phyloP scores from a whole-genome alignment of 768 basidiomycete species.

The Amanita jacksonii region DNA sequence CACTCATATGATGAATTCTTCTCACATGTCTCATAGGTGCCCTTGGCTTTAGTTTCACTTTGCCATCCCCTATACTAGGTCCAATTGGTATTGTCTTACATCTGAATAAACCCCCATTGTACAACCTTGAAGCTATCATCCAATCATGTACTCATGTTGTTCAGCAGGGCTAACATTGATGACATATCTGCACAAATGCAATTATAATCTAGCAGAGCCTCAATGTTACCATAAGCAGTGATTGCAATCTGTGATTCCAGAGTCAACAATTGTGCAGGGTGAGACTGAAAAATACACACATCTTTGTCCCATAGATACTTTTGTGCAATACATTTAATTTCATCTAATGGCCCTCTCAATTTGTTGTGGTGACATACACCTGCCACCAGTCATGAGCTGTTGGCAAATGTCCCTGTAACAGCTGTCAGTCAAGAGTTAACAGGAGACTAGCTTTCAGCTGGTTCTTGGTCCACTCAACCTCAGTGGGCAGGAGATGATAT shows the following conservation, averaged over 20 bases:
- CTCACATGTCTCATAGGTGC: too few species aligned
- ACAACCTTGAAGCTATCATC: too few species aligned
- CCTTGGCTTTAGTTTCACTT: too few species aligned
- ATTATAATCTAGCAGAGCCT: conserved; percentile 93
- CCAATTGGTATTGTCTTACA: too few species aligned
- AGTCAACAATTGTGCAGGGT: conserved; percentile 8
- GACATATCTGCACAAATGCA: conserved; percentile 80
- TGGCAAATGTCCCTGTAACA: conserved; percentile 95
- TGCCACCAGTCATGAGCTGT: conserved; percentile 91
- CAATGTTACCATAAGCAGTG: conserved; percentile 83
- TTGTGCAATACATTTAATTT: conserved; percentile 91
- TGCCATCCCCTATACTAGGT: too few species aligned
- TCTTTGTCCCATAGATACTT: conserved; percentile 98
- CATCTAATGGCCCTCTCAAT: conserved; percentile 84
- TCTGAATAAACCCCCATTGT: too few species aligned
- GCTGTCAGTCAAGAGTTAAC: conserved; percentile 86
- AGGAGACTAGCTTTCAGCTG: conserved; percentile 94
- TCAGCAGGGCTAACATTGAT: conserved; percentile 67
- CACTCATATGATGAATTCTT: too few species aligned
- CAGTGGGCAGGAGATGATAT: conserved; percentile 80
- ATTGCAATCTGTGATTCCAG: conserved; percentile 53
- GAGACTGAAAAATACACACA: conserved; percentile 34
- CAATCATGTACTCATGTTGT: conserved; percentile 13
- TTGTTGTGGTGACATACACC: conserved; percentile 83
- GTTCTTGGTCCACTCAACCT: conserved; percentile 97